A percentile compares a stretch with the other conserved stretches of the same genome.
phyloP scores from a whole-genome alignment of 768 basidiomycete genomes.

The Exidia glandulosa region DNA sequence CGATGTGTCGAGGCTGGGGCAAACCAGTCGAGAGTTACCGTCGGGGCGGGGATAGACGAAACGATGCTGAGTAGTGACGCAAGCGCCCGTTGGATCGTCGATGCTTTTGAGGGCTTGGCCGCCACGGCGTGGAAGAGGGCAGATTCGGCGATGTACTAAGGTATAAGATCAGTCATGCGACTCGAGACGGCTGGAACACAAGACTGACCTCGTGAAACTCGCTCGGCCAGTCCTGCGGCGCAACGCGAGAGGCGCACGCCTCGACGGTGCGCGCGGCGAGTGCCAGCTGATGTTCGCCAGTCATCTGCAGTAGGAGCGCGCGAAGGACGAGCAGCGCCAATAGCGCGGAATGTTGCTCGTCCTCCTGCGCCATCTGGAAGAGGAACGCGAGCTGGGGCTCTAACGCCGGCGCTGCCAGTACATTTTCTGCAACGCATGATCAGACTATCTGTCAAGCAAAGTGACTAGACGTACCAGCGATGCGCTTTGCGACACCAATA shows the following conservation, averaged over 20 bases:
- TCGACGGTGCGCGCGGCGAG: slow-evolving; percentile 38
- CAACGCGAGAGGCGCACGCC: slow-evolving; percentile 27
- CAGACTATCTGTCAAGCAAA: neutral
- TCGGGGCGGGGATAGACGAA: too few relatives aligned
- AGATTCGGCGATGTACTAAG: slow-evolving; percentile 34
- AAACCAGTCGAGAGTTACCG: slow-evolving; percentile 60
- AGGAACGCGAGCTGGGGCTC: slow-evolving; percentile 35
- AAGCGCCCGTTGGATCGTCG: slow-evolving; percentile 46
- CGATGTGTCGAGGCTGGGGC: slow-evolving; percentile 17
- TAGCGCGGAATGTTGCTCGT: slow-evolving; percentile 39
- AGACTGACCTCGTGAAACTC: slow-evolving; percentile 11
- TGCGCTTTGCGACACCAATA: slow-evolving; percentile 43
- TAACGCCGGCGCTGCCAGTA: slow-evolving; percentile 40
- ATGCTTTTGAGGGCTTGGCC: slow-evolving; percentile 48
- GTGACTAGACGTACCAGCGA: slow-evolving; percentile 45
- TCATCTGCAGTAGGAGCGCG: slow-evolving; percentile 43
- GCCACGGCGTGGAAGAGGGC: slow-evolving; percentile 39
- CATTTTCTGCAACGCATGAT: slow-evolving; percentile 44
- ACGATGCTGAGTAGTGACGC: slow-evolving; percentile 41
- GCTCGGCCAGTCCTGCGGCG: neutral
- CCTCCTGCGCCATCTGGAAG: slow-evolving; percentile 38
- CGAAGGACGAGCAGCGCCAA: slow-evolving; percentile 54
- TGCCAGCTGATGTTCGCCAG: slow-evolving; percentile 48
- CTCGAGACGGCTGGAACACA: neutral
- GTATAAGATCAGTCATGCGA: slow-evolving; percentile 1